A percentile compares a stretch with the other conserved stretches of the same genome.
phyloP scores from a whole-genome alignment of 768 basidiomycete species.

The Hygrocybe punicea region DNA sequence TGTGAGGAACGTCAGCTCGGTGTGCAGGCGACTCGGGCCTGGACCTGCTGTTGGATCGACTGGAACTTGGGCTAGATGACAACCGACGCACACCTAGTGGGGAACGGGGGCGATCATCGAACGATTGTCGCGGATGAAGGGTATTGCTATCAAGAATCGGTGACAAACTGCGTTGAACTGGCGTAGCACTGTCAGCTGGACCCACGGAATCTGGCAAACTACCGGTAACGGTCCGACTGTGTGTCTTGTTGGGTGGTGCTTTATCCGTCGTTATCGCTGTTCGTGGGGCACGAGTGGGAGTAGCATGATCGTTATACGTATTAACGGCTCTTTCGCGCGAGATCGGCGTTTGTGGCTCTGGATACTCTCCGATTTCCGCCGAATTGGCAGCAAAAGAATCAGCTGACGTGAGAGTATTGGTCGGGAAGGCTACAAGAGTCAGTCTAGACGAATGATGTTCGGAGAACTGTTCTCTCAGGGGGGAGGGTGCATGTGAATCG shows the following conservation, averaged over 20 bases:
- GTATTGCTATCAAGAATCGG: slow-evolving; percentile 24
- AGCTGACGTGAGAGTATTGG: not conserved
- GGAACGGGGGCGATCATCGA: slow-evolving; percentile 19
- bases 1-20: slow-evolving; percentile 65
- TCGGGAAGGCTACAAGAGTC: not conserved
- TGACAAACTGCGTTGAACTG: slow-evolving; percentile 13
- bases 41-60: slow-evolving; percentile 35
- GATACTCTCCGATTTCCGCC: slow-evolving; percentile 13
- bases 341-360: not conserved
- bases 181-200: not conserved
- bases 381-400: not conserved
- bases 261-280: not conserved
- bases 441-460: not conserved
- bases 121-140: slow-evolving; percentile 21
- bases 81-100: slow-evolving; percentile 13
- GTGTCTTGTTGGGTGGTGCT: not conserved
- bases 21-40: slow-evolving; percentile 60
- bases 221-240: not conserved
- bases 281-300: slow-evolving; percentile 32
- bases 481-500: slow-evolving; percentile 31
- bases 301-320: not conserved
- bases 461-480: slow-evolving; percentile 21
- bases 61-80: slow-evolving; percentile 31
- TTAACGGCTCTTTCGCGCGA: not conserved
- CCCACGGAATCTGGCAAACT: not conserved